Conservation (phyloP, 2,329 filamentous ascomycete genomes). For the Achaetomium macrosporum region DNA sequence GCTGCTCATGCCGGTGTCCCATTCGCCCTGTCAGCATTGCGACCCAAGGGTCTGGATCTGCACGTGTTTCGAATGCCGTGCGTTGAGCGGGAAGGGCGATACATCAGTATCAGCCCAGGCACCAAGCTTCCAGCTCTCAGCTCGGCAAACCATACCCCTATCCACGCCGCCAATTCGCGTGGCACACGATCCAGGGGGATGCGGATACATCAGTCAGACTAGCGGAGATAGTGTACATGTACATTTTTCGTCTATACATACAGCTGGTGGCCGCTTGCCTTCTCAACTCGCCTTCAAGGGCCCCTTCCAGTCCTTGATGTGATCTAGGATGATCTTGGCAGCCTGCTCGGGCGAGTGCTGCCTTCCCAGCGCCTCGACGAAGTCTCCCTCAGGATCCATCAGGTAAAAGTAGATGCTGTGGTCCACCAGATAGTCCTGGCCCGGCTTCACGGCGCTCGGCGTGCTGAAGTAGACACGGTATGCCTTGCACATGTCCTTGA, state of each 20-base stretch:
- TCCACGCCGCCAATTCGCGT: background rate
- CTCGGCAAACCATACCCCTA: too few species aligned
- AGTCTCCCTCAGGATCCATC: slow-evolving; percentile 98
- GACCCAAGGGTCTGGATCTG: too few species aligned
- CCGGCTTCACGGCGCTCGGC: slow-evolving; percentile 77
- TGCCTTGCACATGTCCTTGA: slow-evolving; percentile 90
- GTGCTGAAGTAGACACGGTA: slow-evolving; percentile 98
- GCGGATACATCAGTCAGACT: background rate
- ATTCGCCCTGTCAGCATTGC: too few species aligned
- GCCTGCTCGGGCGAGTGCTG: slow-evolving; percentile 89
- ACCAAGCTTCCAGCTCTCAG: too few species aligned
- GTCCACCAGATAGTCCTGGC: slow-evolving; percentile 95
- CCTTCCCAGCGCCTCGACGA: slow-evolving; percentile 91
- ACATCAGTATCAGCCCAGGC: too few species aligned
- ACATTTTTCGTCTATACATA: slow-evolving; percentile 2
- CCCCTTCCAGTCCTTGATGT: slow-evolving; percentile 62
- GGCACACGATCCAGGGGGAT: background rate
- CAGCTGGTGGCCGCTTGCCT: background rate
- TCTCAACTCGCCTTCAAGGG: slow-evolving; percentile 22
- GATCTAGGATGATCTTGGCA: slow-evolving; percentile 75
- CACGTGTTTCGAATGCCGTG: too few species aligned
- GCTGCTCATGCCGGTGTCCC: too few species aligned
- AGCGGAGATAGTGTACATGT: slow-evolving; percentile 12
- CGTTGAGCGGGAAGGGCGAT: too few species aligned
- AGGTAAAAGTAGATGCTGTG: slow-evolving; percentile 99